Base-by-base conservation (phyloP, 1,284 basidiomycete genomes). In the Xerocomus amazonicus region DNA sequence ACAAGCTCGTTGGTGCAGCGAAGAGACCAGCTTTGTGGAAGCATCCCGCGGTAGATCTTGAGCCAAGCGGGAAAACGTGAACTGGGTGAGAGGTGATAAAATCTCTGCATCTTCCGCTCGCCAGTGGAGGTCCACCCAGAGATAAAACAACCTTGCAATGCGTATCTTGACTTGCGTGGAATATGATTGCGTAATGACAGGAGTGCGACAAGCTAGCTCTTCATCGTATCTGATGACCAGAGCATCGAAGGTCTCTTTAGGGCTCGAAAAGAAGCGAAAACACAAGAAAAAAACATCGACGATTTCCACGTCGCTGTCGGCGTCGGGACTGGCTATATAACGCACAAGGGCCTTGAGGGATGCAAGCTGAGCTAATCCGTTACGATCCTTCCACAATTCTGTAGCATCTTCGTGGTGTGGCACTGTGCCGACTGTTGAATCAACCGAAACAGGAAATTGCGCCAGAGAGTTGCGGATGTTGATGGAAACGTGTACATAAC, bases 81-180 rank as follows among this genome's bases (percentile, higher is more conserved):
- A 77, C 9, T 60, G 47, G 23, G 62, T 65, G 13, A 81, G 66
- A 4, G 55, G 54, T 4, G 47, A 45, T 6, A 86, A 63, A 9
- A 75, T 62, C 8, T 56, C 57, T 1, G 48, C 44, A 51, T 85
- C 83, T 7, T 76, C 72, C 1, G 75, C 68, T 14, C 78, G 73
- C 90, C 90, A 94, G 65, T 91, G 82, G 41, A 76, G 70, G 55
- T 87, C 80, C 29, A 92, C 73, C 92, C 92, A 95, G 14, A 77
- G 72, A 58, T 83, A 77, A 53, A 94, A 63, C 28, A 87, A 63
- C 57, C 83, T 83, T 43, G 80, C 80, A 12, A 91, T 75, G 12
- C 86, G 75, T 44, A 86, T 69, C 41, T 82, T 82, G 17, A 86
- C 75, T 4, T 80, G 79, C 35, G 76, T 67, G 9, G 80, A 72